Evolutionary conservation across 257 asterid species (phyloP).

Genomic region (Fraxinus cuspidata): DNA sequence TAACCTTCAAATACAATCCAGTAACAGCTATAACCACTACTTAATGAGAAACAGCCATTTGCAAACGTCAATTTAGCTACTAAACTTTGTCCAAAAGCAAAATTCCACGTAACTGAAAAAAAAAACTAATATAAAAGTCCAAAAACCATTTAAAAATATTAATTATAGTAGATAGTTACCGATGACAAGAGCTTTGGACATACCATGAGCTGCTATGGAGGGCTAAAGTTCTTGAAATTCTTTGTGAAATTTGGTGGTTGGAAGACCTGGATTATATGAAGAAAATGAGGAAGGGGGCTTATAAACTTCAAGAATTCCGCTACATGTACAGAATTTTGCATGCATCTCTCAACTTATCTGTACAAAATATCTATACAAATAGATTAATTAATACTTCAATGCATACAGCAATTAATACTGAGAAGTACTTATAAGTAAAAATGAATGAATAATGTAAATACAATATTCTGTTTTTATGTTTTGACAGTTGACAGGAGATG

Average conservation of each 20-base stretch:
- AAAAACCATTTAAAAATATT: background rate
- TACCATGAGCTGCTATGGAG: constrained; percentile 21
- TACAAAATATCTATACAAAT: no score
- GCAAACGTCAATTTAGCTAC: constrained; percentile 35
- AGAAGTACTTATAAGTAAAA: background rate
- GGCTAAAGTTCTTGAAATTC: constrained; percentile 15
- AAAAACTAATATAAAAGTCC: background rate
- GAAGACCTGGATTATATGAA: constrained; percentile 25
- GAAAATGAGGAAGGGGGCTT: background rate
- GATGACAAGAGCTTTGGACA: constrained; percentile 12
- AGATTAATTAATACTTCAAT: background rate
- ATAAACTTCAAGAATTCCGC: background rate
- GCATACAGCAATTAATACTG: background rate
- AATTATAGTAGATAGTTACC: constrained; percentile 12
- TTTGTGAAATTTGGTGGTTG: constrained; percentile 20
- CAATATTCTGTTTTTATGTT: background rate
- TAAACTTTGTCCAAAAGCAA: constrained; percentile 15
- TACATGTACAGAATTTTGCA: no score
- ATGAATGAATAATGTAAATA: background rate
- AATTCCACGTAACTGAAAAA: background rate
- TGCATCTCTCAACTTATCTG: no score
- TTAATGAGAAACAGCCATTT: constrained; percentile 20
- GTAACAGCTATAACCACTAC: constrained; percentile 28
- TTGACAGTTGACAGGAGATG: constrained; percentile 44
- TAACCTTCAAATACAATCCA: background rate